Percentiles rank a stretch among this genome's conserved stretches.
Conservation (phyloP, 2,329 filamentous ascomycete species). For the Macroventuria anomochaeta region DNA sequence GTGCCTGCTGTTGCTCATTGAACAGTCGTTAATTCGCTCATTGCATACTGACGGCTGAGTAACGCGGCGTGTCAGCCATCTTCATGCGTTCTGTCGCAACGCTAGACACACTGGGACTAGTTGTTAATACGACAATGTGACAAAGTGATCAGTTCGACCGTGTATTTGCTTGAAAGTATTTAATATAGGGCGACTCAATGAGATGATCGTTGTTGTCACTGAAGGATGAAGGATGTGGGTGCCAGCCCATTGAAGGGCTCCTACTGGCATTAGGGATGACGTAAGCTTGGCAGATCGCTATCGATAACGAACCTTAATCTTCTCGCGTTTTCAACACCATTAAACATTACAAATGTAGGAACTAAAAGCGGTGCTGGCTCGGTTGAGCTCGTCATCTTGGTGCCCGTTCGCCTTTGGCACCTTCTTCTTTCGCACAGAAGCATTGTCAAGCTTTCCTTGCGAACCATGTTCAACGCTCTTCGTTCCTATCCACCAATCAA, state of each 20-base stretch:
- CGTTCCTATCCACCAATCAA: conserved; percentile 4
- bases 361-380: background rate
- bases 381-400: background rate
- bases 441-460: conserved; percentile 7
- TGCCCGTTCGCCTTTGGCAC: background rate
- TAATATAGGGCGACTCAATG: too few relatives aligned
- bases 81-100: conserved; percentile 1
- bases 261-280: background rate
- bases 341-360: background rate
- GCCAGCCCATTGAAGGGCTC: too few relatives aligned
- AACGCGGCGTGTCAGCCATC: background rate
- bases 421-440: conserved; percentile 4
- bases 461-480: background rate
- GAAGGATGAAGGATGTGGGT: background rate
- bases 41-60: background rate
- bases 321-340: background rate
- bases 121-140: background rate
- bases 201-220: too few relatives aligned
- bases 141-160: background rate
- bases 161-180: background rate
- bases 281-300: background rate
- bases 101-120: conserved; percentile 9
- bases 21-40: background rate
- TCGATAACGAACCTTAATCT: background rate
- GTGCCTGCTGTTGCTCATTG: background rate